Percentiles rank a stretch among this genome's conserved stretches.
Evolutionary conservation across 192 early-diverging fungal genomes (phyloP).

Genomic region (Mortierella alpina): DNA sequence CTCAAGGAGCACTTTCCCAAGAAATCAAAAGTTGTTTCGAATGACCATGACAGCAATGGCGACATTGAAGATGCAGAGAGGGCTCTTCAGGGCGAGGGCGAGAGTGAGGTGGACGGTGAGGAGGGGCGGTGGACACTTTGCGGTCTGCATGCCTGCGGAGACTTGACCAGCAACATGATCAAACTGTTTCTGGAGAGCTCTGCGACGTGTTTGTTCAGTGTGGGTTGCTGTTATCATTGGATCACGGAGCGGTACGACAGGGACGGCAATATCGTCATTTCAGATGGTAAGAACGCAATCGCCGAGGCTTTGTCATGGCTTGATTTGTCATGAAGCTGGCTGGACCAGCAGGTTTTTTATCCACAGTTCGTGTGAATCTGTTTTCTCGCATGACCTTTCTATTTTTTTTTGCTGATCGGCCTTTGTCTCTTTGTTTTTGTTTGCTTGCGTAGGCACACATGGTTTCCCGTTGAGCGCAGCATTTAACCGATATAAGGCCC

Average conservation of each 20-base stretch:
- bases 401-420: neutral
- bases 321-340: neutral
- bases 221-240: constrained; percentile 91
- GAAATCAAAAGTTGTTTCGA: constrained; percentile 9
- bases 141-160: constrained; percentile 88
- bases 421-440: too few relatives aligned
- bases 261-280: constrained; percentile 34
- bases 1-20: constrained; percentile 53
- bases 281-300: constrained; percentile 19
- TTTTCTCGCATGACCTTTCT: neutral
- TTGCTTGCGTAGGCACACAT: constrained; percentile 2
- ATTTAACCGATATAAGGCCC: constrained; percentile 33
- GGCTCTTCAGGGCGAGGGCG: neutral
- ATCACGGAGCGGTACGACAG: constrained; percentile 66
- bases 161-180: constrained; percentile 80
- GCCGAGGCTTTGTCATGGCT: neutral
- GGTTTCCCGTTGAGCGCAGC: constrained; percentile 58
- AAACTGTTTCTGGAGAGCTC: constrained; percentile 69
- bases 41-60: neutral
- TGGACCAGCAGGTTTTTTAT: neutral
- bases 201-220: constrained; percentile 68
- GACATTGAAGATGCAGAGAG: neutral
- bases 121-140: constrained; percentile 73
- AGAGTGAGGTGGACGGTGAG: constrained; percentile 8
- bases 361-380: neutral